A percentile compares a stretch with the other conserved stretches of the same genome.
phyloP scores from a whole-genome alignment of 2,329 filamentous ascomycete genomes.

The Ceratocystis huliohia region DNA sequence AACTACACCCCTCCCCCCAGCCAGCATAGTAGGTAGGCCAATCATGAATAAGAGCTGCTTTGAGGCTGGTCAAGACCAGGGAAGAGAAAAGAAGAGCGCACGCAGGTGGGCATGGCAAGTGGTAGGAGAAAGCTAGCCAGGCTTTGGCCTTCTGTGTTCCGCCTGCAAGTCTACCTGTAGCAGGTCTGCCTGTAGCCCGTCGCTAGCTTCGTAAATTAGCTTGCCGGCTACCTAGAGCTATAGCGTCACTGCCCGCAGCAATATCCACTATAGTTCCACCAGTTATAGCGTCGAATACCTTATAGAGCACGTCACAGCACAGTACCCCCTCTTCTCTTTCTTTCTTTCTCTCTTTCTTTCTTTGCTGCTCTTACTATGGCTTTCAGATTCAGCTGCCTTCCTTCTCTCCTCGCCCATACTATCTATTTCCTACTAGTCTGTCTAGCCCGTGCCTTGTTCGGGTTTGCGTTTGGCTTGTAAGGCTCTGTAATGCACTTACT shows the following conservation, averaged over 20 bases:
- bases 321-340: not conserved
- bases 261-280: not conserved
- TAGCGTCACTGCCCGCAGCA: not conserved
- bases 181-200: not conserved
- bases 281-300: not conserved
- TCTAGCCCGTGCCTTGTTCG: not conserved
- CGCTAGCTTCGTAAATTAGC: not conserved
- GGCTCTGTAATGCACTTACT: not conserved
- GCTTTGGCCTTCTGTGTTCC: not conserved
- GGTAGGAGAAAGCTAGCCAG: not conserved
- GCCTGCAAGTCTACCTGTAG: not conserved
- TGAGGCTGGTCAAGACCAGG: not conserved
- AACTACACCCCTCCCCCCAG: not conserved
- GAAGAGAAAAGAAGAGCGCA: not conserved
- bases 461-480: not conserved
- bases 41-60: too few relatives aligned
- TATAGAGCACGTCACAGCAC: too few relatives aligned
- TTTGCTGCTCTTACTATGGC: not conserved
- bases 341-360: not conserved
- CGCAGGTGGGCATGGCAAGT: not conserved
- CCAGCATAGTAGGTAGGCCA: not conserved
- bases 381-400: not conserved
- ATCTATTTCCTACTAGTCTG: not conserved
- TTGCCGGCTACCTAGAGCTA: not conserved
- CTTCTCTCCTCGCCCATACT: not conserved